These are phyloP conservation scores for Verbena officinalis DNA, from an alignment of 257 asterid species.

Conservation along the genomic window DNA sequence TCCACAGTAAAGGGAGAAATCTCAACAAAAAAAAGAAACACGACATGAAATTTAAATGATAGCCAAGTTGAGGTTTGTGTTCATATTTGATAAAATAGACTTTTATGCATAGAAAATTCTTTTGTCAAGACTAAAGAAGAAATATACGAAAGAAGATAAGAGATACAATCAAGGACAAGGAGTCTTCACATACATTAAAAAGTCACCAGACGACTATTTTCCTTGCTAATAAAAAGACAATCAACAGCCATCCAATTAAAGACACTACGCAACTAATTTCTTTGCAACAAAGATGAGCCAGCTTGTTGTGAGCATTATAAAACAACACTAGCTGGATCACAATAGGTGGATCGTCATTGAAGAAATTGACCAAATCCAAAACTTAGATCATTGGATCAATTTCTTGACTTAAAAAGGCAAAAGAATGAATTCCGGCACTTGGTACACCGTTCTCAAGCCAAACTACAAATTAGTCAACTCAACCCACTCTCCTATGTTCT, in stretches of 20 bases:
- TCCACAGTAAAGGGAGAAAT: neutral
- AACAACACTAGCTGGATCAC: slow-evolving; percentile 4
- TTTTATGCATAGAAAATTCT: slow-evolving; percentile 7
- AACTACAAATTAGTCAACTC: slow-evolving; percentile 7
- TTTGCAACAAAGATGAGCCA: slow-evolving; percentile 6
- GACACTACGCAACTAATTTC: slow-evolving; percentile 13
- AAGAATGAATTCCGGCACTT: neutral
- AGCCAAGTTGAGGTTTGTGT: too few species aligned
- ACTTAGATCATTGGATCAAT: slow-evolving; percentile 1
- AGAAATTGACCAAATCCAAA: slow-evolving; percentile 18
- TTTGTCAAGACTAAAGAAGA: slow-evolving; percentile 24
- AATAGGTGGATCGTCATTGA: slow-evolving; percentile 6
- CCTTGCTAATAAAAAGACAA: too few species aligned
- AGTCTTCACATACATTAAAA: slow-evolving; percentile 5
- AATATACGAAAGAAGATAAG: neutral
- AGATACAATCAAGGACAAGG: slow-evolving; percentile 14
- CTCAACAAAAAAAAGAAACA: neutral
- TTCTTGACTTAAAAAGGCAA: slow-evolving; percentile 7
- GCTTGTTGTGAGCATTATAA: slow-evolving; percentile 16
- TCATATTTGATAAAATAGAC: too few species aligned
- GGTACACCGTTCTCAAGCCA: slow-evolving; percentile 9
- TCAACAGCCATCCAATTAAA: neutral
- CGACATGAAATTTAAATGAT: neutral
- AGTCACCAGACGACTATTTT: too few species aligned
- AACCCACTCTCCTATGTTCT: neutral